Conservation (phyloP, 768 basidiomycete genomes). For the Boletus huronensis region DNA sequence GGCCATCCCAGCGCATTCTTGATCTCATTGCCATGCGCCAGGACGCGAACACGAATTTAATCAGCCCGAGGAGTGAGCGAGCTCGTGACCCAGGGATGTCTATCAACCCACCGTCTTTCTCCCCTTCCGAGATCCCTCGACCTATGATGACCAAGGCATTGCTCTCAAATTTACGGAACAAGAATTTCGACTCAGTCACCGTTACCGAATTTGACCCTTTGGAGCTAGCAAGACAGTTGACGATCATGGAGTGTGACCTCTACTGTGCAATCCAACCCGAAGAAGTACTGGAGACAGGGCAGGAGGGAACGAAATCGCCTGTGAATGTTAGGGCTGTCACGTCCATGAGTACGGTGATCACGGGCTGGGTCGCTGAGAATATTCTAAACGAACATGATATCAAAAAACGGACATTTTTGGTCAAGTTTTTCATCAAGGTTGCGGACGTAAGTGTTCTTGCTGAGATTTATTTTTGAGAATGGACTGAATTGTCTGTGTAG, state of each 20-base stretch:
- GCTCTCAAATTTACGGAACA: constrained; percentile 62
- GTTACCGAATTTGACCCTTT: constrained; percentile 91
- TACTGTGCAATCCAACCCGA: constrained; percentile 85
- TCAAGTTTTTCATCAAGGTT: constrained; percentile 94
- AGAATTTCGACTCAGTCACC: constrained; percentile 56
- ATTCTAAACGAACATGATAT: constrained; percentile 88
- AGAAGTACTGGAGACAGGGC: constrained; percentile 83
- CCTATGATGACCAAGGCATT: constrained; percentile 83
- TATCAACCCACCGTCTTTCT: constrained; percentile 54
- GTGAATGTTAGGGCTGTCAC: constrained; percentile 80
- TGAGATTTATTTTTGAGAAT: constrained; percentile 5
- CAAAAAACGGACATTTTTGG: constrained; percentile 71
- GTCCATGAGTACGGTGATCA: constrained; percentile 86
- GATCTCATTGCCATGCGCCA: constrained; percentile 60
- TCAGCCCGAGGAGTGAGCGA: constrained; percentile 60
- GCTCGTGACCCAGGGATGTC: constrained; percentile 74
- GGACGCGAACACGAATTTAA: constrained; percentile 43
- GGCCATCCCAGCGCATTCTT: constrained; percentile 68
- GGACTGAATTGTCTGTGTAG: constrained; percentile 39
- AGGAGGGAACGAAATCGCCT: constrained; percentile 60
- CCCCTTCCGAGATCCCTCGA: constrained; percentile 71
- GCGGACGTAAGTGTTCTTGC: constrained; percentile 63
- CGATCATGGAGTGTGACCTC: constrained; percentile 86
- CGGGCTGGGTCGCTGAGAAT: constrained; percentile 94
- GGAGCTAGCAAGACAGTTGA: constrained; percentile 91